Base-by-base conservation (phyloP, 371 early-diverging fungal species). In the Saksenaea vasiformis region DNA sequence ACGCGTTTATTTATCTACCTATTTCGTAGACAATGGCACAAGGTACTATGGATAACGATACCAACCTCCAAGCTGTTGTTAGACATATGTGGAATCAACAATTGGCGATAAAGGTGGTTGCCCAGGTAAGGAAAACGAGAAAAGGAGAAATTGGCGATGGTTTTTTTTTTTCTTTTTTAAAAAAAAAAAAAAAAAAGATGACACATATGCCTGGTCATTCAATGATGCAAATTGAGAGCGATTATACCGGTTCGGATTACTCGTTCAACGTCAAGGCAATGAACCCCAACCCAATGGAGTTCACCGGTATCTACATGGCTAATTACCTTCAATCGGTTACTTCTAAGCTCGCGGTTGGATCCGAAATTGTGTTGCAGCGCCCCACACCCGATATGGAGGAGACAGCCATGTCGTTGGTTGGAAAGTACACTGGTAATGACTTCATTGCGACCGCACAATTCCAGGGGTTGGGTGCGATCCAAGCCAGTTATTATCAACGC, bases 271-370 rank as follows among this genome's bases (percentile, higher is more conserved):
- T 93, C 72, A 98, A 97, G 86, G 93, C 93, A 55, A 87, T 96
- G 82, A 97, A 98, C 86, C 95, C 97, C 38, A 94, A 94, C 65
- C 91, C 91, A 15, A 78, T 93, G 54, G 97, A 95, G 65, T 79
- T 79, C 62, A 98, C 97, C 15, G 98, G 98, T 62, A 89, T 96
- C 60, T 95, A 86, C 73, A 82, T 92, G 67, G 86, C 90, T 53
- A 89, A 87, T 57, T 95, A 94, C 82, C 79, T 98, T 59, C 98
- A 98, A 82, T 95, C 98, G 39, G 82, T 98, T 61, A 86, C 95
- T 17, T 79, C 85, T 58, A 78, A 91, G 56, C 71, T 97, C 54
- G 88, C 94, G 54, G 67, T 97, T 55, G 99, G 99, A 65, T 77
- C 87, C 8, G 99, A 98, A 83, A 80, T 87, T 66, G 86, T 95